Conservation (phyloP, 1,139 yeast species). For the Tardiomyces blankii region DNA sequence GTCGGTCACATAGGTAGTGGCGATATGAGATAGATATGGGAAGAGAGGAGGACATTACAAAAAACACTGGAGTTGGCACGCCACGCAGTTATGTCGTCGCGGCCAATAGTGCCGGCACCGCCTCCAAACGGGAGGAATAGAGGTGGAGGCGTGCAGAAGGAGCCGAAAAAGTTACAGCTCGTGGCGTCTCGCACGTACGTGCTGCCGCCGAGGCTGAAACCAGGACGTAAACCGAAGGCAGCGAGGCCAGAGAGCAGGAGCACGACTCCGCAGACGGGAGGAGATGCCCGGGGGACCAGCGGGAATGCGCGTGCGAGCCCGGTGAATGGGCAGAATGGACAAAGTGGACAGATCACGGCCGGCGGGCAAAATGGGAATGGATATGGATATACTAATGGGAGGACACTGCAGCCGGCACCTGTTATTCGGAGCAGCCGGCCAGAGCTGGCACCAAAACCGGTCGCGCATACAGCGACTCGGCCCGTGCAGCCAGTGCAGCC, state of each 20-base stretch:
- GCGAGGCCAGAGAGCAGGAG: constrained; percentile 5
- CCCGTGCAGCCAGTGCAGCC: too few species aligned
- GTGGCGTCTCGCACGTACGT: constrained; percentile 5
- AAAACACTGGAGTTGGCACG: too few species aligned
- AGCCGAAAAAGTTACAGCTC: background rate
- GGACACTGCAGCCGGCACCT: constrained; percentile 1
- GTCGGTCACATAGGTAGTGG: too few species aligned
- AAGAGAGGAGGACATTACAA: too few species aligned
- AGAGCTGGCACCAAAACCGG: background rate
- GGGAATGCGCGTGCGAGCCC: too few species aligned
- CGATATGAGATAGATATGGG: too few species aligned
- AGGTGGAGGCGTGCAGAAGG: background rate
- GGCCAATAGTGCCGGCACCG: constrained; percentile 8
- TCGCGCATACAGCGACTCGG: too few species aligned
- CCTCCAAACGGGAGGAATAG: background rate
- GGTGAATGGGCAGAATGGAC: too few species aligned
- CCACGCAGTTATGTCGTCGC: constrained; percentile 2
- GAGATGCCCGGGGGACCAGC: too few species aligned
- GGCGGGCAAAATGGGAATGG: background rate
- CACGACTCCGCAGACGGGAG: background rate
- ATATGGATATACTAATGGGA: background rate
- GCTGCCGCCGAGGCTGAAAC: constrained; percentile 18
- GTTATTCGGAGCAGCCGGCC: background rate
- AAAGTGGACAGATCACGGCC: too few species aligned
- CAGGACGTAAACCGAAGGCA: constrained; percentile 16